Evolutionary conservation across 441 rosid genomes (phyloP).

Genomic region (Eutrema salsugineum): DNA sequence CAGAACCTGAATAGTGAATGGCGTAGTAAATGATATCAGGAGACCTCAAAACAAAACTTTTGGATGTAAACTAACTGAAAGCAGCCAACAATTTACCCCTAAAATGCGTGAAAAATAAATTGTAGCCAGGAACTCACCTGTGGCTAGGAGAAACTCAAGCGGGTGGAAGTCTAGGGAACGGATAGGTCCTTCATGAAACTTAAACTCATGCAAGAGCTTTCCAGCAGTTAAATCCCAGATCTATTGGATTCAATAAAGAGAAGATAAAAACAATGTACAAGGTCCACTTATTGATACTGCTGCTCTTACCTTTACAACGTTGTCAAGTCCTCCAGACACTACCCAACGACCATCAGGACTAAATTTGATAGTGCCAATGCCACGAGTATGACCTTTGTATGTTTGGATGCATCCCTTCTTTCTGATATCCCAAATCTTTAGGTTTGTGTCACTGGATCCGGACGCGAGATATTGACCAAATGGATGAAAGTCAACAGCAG

Average conservation of each 20-base stretch:
- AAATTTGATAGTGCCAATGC: constrained; percentile 72
- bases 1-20: constrained; percentile 73
- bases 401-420: constrained; percentile 96
- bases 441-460: constrained; percentile 81
- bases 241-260: constrained; percentile 35
- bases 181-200: constrained; percentile 85
- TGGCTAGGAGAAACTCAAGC: constrained; percentile 92
- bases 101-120: not conserved
- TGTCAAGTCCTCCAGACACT: constrained; percentile 95
- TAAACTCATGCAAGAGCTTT: constrained; percentile 94
- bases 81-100: not conserved
- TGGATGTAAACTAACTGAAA: not conserved
- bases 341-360: constrained; percentile 99
- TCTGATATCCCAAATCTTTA: constrained; percentile 94
- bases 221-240: constrained; percentile 99
- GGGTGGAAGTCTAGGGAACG: constrained; percentile 93
- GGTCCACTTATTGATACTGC: not conserved
- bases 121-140: constrained; percentile 48
- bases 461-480: constrained; percentile 96
- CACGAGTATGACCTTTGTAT: constrained; percentile 84
- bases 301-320: constrained; percentile 72
- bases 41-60: constrained; percentile 1
- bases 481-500: constrained; percentile 92
- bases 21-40: constrained; percentile 1
- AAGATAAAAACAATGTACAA: not conserved